These are phyloP conservation scores for Amanita inopinata DNA, from an alignment of 768 basidiomycete genomes.

Conservation along the genomic window DNA sequence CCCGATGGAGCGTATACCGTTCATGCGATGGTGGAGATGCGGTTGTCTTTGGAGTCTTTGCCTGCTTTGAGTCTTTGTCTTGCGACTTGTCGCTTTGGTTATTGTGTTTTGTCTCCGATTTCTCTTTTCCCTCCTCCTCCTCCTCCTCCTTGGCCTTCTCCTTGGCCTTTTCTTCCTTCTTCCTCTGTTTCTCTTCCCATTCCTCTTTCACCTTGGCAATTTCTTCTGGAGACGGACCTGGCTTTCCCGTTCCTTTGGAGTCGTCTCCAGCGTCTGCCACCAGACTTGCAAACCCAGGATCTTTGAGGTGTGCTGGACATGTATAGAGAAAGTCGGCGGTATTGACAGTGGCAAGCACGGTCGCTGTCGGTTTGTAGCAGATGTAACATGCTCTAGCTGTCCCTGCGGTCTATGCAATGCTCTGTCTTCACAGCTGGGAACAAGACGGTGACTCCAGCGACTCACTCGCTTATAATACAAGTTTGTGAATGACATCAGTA, in stretches of 20 bases:
- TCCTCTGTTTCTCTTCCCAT: constrained; percentile 67
- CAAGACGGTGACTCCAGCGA: constrained; percentile 10
- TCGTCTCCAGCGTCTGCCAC: constrained; percentile 29
- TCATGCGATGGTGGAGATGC: constrained; percentile 42
- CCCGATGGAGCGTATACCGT: constrained; percentile 73
- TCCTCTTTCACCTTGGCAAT: constrained; percentile 70
- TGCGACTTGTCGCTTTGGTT: constrained; percentile 17
- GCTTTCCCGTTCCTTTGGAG: constrained; percentile 24
- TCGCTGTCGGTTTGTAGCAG: constrained; percentile 73
- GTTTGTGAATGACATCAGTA: constrained; percentile 67
- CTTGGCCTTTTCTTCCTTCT: constrained; percentile 46
- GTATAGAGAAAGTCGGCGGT: constrained; percentile 82
- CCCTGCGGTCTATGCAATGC: constrained; percentile 49
- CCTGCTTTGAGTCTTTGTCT: constrained; percentile 23
- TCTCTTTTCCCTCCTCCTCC: constrained; percentile 29
- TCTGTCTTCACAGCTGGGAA: constrained; percentile 10
- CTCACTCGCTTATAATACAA: constrained; percentile 85
- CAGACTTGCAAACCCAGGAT: constrained; percentile 62
- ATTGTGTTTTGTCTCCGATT: constrained; percentile 19
- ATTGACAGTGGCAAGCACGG: constrained; percentile 77
- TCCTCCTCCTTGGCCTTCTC: constrained; percentile 37
- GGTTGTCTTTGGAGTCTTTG: constrained; percentile 19
- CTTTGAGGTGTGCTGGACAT: constrained; percentile 72
- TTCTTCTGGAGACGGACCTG: constrained; percentile 52
- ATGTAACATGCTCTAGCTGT: constrained; percentile 72